Percentiles rank a stretch among this genome's conserved stretches.
These are phyloP conservation scores for Serendipita sp. DNA, from an alignment of 768 basidiomycete species.

Conservation along the genomic window DNA sequence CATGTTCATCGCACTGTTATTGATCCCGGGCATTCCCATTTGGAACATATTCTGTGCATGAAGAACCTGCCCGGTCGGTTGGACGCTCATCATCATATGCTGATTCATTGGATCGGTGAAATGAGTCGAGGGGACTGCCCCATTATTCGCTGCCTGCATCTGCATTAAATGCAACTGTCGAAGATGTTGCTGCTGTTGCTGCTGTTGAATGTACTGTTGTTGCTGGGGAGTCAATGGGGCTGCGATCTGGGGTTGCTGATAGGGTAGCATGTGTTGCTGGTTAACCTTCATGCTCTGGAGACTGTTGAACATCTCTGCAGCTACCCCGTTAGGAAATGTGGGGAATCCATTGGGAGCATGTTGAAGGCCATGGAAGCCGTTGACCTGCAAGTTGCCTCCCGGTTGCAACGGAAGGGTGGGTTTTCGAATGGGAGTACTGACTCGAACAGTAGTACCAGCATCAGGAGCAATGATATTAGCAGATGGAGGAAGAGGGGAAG, in stretches of 20 bases:
- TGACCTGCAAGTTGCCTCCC: neutral
- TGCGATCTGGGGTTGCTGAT: neutral
- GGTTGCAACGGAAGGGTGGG: neutral
- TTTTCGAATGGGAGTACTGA: slow-evolving; percentile 3
- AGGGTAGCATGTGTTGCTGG: neutral
- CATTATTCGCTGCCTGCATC: neutral
- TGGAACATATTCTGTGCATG: slow-evolving; percentile 1
- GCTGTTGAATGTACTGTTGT: neutral
- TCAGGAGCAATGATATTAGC: neutral
- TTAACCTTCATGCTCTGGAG: slow-evolving; percentile 4
- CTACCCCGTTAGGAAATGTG: neutral
- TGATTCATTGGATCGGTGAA: neutral
- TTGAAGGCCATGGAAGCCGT: neutral
- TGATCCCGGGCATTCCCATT: neutral
- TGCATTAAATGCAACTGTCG: neutral
- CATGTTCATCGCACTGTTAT: slow-evolving; percentile 6
- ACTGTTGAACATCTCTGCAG: neutral
- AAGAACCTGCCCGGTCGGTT: neutral
- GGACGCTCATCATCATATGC: slow-evolving; percentile 6
- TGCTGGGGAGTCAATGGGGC: neutral
- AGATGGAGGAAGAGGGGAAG: neutral
- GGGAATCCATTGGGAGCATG: neutral
- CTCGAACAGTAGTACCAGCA: neutral
- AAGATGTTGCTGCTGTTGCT: slow-evolving; percentile 5
- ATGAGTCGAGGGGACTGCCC: neutral